Base-by-base conservation (phyloP, 75 land plant genomes). In the Azolla pinnata region DNA sequence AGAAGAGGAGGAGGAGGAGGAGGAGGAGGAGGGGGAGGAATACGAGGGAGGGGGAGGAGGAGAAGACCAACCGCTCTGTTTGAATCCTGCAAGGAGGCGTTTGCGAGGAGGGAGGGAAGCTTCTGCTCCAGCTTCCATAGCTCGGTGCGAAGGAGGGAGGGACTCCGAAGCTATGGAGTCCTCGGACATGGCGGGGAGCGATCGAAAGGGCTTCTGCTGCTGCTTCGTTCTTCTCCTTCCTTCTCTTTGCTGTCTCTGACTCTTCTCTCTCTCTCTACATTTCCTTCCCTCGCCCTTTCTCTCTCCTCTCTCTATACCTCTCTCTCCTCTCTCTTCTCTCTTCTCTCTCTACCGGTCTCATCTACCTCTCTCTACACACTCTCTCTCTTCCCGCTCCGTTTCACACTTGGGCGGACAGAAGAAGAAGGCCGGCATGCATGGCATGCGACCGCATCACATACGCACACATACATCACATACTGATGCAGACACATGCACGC, bases 1-100 rank as follows among this genome's bases (percentile, higher is more conserved):
- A 66, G 58, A 75, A 78, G 60, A 65, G 31, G 54, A 62, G 49
- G 19, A 78, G 40, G n/a, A 2, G 32, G 29, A 20, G 21, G 44
- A 50, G 8, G 60, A 54, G 60, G 61, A 40, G 40, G 2, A 56
- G 59, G 58, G 3, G 10, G 28, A 38, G 25, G 52, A 75, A 78
- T 35, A 56, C 1, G 18, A 65, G 68, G 58, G 72, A 78, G 60
- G 62, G 31, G 54, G 61, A 51, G 19, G 72, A 33, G 31, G 20
- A 7, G 28, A 54, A 1, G 31, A 32, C 60, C 44, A 34, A 12
- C 60, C 38, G 42, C 55, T 54, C 27, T 64, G 66, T 44, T 64
- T 64, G 59, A 64, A 9, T 29, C 66, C 66, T 23, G 66, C 66
- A 23, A 64, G 66, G n/a, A 64, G 33, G 31, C 66, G 31, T 61